Conservation (phyloP, 2,329 filamentous ascomycete species). For the Penicillium sp. region DNA sequence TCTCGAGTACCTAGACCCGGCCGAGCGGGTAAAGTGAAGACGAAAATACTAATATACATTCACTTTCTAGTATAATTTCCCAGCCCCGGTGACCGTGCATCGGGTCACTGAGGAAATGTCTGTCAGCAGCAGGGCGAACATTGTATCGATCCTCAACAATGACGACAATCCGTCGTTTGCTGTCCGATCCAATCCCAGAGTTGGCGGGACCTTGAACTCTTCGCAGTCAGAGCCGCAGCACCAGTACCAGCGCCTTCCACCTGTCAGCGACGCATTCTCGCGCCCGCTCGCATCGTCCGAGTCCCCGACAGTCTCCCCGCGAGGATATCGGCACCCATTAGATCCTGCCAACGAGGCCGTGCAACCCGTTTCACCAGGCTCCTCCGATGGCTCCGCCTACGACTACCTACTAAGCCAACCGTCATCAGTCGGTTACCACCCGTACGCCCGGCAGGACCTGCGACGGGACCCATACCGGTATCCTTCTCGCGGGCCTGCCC, state of each 20-base stretch:
- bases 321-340: conserved; percentile 22
- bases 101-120: conserved; percentile 29
- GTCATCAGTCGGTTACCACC: conserved; percentile 26
- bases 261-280: conserved; percentile 19
- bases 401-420: conserved; percentile 30
- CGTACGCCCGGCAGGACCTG: conserved; percentile 28
- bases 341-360: conserved; percentile 27
- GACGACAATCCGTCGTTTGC: conserved; percentile 50
- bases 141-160: conserved; percentile 49
- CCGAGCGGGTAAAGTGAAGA: conserved; percentile 1
- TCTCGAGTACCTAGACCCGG: conserved; percentile 2
- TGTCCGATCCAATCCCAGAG: conserved; percentile 35
- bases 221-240: conserved; percentile 14
- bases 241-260: conserved; percentile 16
- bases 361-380: conserved; percentile 32
- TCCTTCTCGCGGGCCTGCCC: conserved; percentile 23
- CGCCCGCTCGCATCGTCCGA: conserved; percentile 22
- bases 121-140: conserved; percentile 31
- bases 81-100: conserved; percentile 17
- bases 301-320: conserved; percentile 28
- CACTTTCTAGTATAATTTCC: conserved; percentile 18
- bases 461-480: conserved; percentile 20
- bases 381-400: conserved; percentile 34
- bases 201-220: conserved; percentile 21
- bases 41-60: conserved; percentile 13